Percentiles rank a stretch among this genome's conserved stretches.
These are phyloP conservation scores for Lagenaria siceraria DNA, from an alignment of 306 rosid genomes.

Conservation along the genomic window DNA sequence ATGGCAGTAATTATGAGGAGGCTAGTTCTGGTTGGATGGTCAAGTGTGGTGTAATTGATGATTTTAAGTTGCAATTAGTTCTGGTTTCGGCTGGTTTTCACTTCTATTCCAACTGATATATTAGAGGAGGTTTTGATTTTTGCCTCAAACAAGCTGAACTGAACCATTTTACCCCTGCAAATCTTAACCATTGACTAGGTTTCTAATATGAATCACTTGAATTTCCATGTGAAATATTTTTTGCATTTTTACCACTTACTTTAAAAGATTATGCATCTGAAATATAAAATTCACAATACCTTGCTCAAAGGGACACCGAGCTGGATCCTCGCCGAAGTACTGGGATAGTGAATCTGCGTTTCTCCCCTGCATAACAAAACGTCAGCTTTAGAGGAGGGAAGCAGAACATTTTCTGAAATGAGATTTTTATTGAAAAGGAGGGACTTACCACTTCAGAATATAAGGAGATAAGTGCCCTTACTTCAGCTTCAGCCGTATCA, in stretches of 20 bases:
- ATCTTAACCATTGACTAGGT: neutral
- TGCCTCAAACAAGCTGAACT: neutral
- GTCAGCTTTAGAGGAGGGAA: slow-evolving; percentile 8
- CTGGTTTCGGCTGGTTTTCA: neutral
- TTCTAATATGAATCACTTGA: neutral
- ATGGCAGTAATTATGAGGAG: neutral
- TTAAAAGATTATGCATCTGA: slow-evolving; percentile 4
- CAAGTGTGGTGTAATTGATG: neutral
- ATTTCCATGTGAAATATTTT: neutral
- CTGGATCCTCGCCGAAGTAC: slow-evolving; percentile 98
- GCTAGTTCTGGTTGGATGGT: neutral
- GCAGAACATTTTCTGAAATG: slow-evolving; percentile 8
- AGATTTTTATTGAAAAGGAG: slow-evolving; percentile 7
- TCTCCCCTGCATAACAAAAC: slow-evolving; percentile 65
- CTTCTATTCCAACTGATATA: neutral
- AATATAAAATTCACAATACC: slow-evolving; percentile 30
- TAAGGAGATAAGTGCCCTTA: slow-evolving; percentile 80
- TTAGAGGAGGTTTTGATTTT: neutral
- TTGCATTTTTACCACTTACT: neutral
- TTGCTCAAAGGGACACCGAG: slow-evolving; percentile 98
- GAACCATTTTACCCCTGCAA: neutral
- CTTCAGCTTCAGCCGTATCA: slow-evolving; percentile 93
- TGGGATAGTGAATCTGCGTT: slow-evolving; percentile 92
- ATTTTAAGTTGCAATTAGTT: neutral
- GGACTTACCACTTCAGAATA: slow-evolving; percentile 90